phyloP scores from a whole-genome alignment of 345 rosid genomes.

The Microcos paniculata region DNA sequence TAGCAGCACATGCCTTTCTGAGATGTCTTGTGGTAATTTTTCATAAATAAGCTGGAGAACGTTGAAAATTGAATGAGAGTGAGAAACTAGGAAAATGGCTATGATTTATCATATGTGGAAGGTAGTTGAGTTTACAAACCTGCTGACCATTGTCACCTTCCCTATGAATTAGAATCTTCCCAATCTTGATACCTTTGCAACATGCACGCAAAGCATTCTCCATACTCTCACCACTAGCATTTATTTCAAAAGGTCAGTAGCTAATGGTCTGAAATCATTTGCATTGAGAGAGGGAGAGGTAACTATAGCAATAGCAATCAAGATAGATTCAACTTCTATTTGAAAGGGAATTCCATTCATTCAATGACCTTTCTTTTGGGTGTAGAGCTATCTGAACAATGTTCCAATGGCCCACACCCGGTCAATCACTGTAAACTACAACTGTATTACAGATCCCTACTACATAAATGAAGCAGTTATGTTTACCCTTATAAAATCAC shows the following conservation, averaged over 20 bases:
- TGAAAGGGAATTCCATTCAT: neutral
- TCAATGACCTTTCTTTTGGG: neutral
- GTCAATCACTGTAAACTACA: neutral
- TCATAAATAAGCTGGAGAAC: constrained; percentile 80
- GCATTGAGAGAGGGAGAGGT: neutral
- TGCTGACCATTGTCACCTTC: constrained; percentile 99
- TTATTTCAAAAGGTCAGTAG: constrained; percentile 12
- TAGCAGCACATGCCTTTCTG: constrained; percentile 84
- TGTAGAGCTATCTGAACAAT: neutral
- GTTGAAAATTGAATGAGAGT: constrained; percentile 6
- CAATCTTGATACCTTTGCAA: constrained; percentile 96
- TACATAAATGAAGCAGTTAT: too few species aligned
- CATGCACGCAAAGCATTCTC: constrained; percentile 98
- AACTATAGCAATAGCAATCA: neutral
- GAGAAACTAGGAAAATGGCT: constrained; percentile 9
- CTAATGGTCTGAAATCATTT: neutral
- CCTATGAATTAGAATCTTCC: constrained; percentile 93
- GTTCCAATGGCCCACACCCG: neutral
- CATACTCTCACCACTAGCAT: constrained; percentile 95
- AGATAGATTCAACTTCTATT: neutral
- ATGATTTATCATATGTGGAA: neutral
- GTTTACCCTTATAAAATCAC: too few species aligned
- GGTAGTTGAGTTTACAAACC: constrained; percentile 37
- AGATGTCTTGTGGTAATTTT: constrained; percentile 86
- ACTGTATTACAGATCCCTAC: too few species aligned